Conservation (phyloP, 2,329 filamentous ascomycete species). For the Talaromyces sp. region DNA sequence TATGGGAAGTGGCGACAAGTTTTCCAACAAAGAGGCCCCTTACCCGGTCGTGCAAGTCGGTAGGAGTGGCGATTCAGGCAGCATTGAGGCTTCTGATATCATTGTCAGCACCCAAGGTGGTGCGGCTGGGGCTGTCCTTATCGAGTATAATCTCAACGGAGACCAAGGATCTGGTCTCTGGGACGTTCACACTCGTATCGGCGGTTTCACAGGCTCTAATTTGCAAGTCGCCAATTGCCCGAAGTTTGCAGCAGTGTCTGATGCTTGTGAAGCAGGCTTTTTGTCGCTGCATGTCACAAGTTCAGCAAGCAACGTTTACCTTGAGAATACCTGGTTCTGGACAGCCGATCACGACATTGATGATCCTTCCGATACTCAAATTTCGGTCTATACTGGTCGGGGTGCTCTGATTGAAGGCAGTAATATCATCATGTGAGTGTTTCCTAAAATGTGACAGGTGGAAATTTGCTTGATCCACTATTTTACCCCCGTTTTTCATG, state of each 20-base stretch:
- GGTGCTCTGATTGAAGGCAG: slow-evolving; percentile 48
- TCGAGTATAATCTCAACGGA: slow-evolving; percentile 66
- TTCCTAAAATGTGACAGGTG: neutral
- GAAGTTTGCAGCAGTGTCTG: slow-evolving; percentile 34
- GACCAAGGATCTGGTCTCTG: slow-evolving; percentile 50
- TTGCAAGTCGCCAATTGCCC: slow-evolving; percentile 42
- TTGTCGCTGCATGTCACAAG: slow-evolving; percentile 36
- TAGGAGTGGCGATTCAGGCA: slow-evolving; percentile 56
- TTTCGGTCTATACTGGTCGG: slow-evolving; percentile 51
- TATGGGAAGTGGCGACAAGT: slow-evolving; percentile 52
- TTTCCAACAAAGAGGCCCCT: slow-evolving; percentile 54
- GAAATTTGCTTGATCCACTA: neutral
- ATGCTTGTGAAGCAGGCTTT: slow-evolving; percentile 31
- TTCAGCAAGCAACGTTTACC: slow-evolving; percentile 34
- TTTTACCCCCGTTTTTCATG: neutral
- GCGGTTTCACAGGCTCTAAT: slow-evolving; percentile 48
- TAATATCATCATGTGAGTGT: slow-evolving; percentile 35
- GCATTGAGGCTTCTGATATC: slow-evolving; percentile 66
- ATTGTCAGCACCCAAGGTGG: slow-evolving; percentile 64
- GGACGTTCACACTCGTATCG: slow-evolving; percentile 51
- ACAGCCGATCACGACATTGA: slow-evolving; percentile 54
- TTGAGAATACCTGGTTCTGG: slow-evolving; percentile 52
- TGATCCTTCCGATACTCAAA: slow-evolving; percentile 43
- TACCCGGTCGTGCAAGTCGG: slow-evolving; percentile 65
- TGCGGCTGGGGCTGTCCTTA: slow-evolving; percentile 62